Evolutionary conservation across 2,329 filamentous ascomycete genomes (phyloP), one percentile per base, ranked within the genome.

Genomic region (Epichloe scottii): DNA sequence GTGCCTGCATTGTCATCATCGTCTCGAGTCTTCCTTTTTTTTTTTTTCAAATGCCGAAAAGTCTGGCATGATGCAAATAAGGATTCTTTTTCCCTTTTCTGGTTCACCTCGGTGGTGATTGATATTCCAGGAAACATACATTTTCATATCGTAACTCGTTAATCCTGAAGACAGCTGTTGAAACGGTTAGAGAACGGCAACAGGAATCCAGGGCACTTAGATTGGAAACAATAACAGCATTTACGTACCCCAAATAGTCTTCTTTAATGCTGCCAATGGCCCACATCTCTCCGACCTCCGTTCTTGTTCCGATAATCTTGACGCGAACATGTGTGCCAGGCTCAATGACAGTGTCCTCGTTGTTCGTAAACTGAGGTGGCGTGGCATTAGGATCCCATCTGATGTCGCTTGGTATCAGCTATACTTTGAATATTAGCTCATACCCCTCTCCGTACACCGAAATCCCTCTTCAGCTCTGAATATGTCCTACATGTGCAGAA

Each of bases 241-340:
- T 50, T 45, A 48, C 63, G 44, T 74, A 84, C 82, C 82, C 82
- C 40, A 85, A 74, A 62, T 83, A 85, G 63, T 85, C 82, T 64
- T 85, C 91, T 71, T 95, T 95, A 72, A 98, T 96, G 59, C 89
- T 97, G 54, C 90, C 93, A 67, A 98, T 95, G 38, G 91, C 93
- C 77, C 87, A 96, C 79, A 98, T 95, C 66, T 88, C 85, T 55
- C 88, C 89, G 48, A 97, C 88, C 66, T 97, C 93, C 57, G 87
- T 90, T 68, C 94, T 82, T 48, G 91, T 87, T 68, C 93, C 93
- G 60, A 96, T 88, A 56, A 98, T 84, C 71, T 96, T 96, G 57
- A 97, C 81, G 45, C 93, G 87, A 56, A 98, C 82, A 60, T 95
- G 91, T 15, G 90, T 94, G 46, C 89, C 89, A 53, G 89, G 89